Conservation (phyloP, 225 moss, liverwort and hornwort genomes). For the Marchantia paleacea region DNA sequence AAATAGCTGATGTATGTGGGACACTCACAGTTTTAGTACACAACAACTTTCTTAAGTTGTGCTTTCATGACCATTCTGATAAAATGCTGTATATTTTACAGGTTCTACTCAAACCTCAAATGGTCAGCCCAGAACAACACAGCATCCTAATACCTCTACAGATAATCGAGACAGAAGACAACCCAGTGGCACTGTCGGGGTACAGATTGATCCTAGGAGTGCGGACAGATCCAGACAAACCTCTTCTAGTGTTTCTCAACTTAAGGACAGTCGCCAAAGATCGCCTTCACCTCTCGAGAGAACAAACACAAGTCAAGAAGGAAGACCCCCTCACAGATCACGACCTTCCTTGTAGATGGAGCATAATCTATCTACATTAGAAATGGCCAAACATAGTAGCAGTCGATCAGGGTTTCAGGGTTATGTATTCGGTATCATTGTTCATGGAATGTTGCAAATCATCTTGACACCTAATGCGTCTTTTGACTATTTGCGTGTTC, state of each 20-base stretch:
- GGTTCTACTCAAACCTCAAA: slow-evolving; percentile 16
- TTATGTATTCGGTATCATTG: too few relatives aligned
- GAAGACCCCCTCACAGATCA: slow-evolving; percentile 15
- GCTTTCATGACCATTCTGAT: not conserved
- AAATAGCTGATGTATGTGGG: too few relatives aligned
- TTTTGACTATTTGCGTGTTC: not conserved
- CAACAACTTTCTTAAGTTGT: not conserved
- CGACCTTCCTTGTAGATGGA: slow-evolving; percentile 2
- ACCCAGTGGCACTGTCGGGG: not conserved
- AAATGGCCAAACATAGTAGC: not conserved
- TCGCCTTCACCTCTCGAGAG: slow-evolving; percentile 14
- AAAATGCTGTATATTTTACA: not conserved
- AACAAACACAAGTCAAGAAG: slow-evolving; percentile 5
- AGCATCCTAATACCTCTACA: not conserved
- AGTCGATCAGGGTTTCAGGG: not conserved
- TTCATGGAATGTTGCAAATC: not conserved
- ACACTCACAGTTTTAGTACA: too few relatives aligned
- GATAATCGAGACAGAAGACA: slow-evolving; percentile 20
- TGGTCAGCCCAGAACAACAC: not conserved
- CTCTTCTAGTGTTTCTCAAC: slow-evolving; percentile 19
- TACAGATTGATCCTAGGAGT: slow-evolving; percentile 13
- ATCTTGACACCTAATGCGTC: not conserved
- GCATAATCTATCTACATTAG: not conserved
- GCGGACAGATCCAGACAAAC: slow-evolving; percentile 19
- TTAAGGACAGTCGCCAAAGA: slow-evolving; percentile 30